phyloP scores from a whole-genome alignment of 1,284 basidiomycete genomes.

The Tylopilus sp. region DNA sequence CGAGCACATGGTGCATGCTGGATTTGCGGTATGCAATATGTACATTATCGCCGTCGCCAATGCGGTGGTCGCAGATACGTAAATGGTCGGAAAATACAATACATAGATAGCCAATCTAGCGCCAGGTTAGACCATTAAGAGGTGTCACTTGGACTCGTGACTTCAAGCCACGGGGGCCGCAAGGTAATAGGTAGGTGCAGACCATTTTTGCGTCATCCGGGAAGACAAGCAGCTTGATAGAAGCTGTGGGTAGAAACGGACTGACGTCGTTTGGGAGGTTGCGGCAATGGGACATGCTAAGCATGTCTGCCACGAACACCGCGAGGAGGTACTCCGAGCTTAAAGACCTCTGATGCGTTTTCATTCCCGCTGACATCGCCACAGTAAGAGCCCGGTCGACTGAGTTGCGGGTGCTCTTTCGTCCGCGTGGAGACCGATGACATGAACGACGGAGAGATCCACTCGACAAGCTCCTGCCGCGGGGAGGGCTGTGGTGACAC shows the following conservation, averaged over 20 bases:
- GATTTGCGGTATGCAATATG: slow-evolving; percentile 20
- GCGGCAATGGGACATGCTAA: slow-evolving; percentile 4
- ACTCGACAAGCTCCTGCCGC: slow-evolving; percentile 28
- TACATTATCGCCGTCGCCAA: slow-evolving; percentile 17
- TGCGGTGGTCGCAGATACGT: slow-evolving; percentile 1
- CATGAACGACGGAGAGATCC: slow-evolving; percentile 19
- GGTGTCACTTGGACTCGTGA: slow-evolving; percentile 1
- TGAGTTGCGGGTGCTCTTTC: slow-evolving; percentile 11
- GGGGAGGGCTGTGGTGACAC: slow-evolving; percentile 33
- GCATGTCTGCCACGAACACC: slow-evolving; percentile 11
- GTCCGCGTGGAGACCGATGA: slow-evolving; percentile 20
- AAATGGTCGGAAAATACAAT: slow-evolving; percentile 22
- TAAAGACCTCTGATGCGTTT: slow-evolving; percentile 13
- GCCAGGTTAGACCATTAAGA: slow-evolving; percentile 18
- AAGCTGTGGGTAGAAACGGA: slow-evolving; percentile 12
- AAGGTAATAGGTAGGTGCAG: slow-evolving; percentile 13
- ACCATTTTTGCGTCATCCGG: slow-evolving; percentile 8
- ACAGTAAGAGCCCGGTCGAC: slow-evolving; percentile 25
- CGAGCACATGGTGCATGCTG: no score
- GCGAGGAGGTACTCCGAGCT: slow-evolving; percentile 4
- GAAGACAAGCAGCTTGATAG: slow-evolving; percentile 1
- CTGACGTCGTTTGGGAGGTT: slow-evolving; percentile 8
- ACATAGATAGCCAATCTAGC: slow-evolving; percentile 25
- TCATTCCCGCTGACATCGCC: slow-evolving; percentile 34
- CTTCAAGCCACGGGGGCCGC: slow-evolving; percentile 9